Evolutionary conservation across 2,329 filamentous ascomycete genomes (phyloP), one percentile per base, ranked within the genome.

Genomic region (Fusarium annulatum): DNA sequence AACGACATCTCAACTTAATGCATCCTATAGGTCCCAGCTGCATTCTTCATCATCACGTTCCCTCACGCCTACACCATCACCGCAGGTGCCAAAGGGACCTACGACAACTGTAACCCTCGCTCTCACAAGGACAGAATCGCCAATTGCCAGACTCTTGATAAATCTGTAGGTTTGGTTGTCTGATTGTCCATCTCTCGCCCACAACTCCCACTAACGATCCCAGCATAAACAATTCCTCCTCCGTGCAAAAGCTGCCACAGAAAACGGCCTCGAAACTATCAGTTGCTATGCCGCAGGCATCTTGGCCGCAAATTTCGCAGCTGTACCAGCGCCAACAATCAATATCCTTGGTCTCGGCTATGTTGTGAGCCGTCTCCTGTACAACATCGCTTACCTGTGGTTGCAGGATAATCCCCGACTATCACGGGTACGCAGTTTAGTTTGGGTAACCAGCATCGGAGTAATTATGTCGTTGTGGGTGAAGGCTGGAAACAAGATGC

Each of bases 201-300:
- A 21, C 38, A n/a, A 38, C 39, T 26, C n/a, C 23, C 49, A 39
- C 42, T 56, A 36, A 70, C 55, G n/a, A 11, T 12, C n/a, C 33
- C 70, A 88, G 78, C 84, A 83, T 33, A 88, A 91, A 77, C 90
- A 89, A 77, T 84, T 85, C 60, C 82, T 87, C 36, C 78, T 90
- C 46, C 86, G 88, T 56, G 84, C 86, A 34, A 86, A 91, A 76
- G 86, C 87, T 28, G 85, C 86, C 9, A 75, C 80, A 10, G 76
- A 79, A 43, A 87, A 87, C 74, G 83, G 80, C 68, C 81, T 85
- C 69, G 85, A 87, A 78, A 84, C 83, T 7, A 68, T 87, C 16
- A 84, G 83, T 53, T 74, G 85, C 71, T 86, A 82, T 75, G 81
- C 84, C 18, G 82, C 81, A 7, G 82, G 78, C 45, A 81, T 88